Evolutionary conservation across 73 alveolate genomes (phyloP).

Genomic region (Urostyla sp.): DNA sequence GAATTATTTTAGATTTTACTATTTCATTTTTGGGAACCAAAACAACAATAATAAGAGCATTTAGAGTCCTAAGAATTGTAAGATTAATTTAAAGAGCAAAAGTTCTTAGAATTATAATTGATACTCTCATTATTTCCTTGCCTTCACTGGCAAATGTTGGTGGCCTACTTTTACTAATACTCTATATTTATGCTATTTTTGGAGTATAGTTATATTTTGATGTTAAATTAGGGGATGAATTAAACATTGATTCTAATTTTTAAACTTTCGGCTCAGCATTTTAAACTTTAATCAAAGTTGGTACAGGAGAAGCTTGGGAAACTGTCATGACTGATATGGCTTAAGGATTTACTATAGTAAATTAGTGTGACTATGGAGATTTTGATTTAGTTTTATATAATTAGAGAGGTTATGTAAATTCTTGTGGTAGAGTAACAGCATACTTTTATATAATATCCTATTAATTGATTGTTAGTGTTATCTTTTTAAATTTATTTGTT

Average conservation of each 20-base stretch:
- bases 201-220: slow-evolving; percentile 62
- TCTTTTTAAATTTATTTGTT: slow-evolving; percentile 77
- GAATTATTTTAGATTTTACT: slow-evolving; percentile 43
- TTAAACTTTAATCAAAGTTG: slow-evolving; percentile 18
- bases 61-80: slow-evolving; percentile 68
- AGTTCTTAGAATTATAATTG: slow-evolving; percentile 47
- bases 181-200: slow-evolving; percentile 57
- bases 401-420: not conserved
- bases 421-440: slow-evolving; percentile 42
- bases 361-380: slow-evolving; percentile 33
- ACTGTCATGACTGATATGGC: slow-evolving; percentile 41
- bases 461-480: slow-evolving; percentile 64
- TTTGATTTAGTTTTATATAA: slow-evolving; percentile 18
- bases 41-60: slow-evolving; percentile 67
- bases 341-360: not conserved
- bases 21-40: slow-evolving; percentile 55
- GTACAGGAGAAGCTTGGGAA: slow-evolving; percentile 76
- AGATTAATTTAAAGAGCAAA: slow-evolving; percentile 51
- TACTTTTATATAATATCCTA: slow-evolving; percentile 51
- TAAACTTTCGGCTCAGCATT: slow-evolving; percentile 45
- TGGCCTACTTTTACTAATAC: slow-evolving; percentile 52
- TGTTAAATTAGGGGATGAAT: slow-evolving; percentile 27
- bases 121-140: slow-evolving; percentile 53
- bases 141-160: slow-evolving; percentile 73
- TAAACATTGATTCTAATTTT: slow-evolving; percentile 49